Evolutionary conservation across 169 alveolate genomes (phyloP), one percentile per base, ranked within the genome.

Genomic region (Cryptosporidium muris): DNA sequence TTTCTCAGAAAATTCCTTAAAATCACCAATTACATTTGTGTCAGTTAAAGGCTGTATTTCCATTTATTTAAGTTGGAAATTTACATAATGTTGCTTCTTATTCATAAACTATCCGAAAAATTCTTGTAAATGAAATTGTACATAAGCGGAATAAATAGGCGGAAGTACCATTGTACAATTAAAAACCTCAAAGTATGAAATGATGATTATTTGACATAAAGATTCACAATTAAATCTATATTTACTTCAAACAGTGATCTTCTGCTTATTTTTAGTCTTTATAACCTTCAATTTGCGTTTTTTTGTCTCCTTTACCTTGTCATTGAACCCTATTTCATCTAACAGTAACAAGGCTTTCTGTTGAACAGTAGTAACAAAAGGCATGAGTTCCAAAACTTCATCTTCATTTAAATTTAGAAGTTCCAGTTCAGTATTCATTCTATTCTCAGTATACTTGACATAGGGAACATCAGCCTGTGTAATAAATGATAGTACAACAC

Each of bases 401-500:
- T 85, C 82, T 80, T 94, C 96, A 63, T 94, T 96, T n/a, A 92
- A 89, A 36, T 89, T 91, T 63, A 91, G 93, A 51, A 90, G 92
- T 47, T 89, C 91, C 38, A 94, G 65, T 56, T 80, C 91, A 48
- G 88, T 64, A 47, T 89, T 81, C 81, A 91, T 81, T 7, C 80
- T 80, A 60, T 82, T 53, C 82, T 93, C 97, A 16, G 94, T 92
- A n/a, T 74, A 40, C 65, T 94, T 90, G 40, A 94, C 89, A 64
- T 91, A 89, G 4, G 88, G 92, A 3, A 95, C 94, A 65, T 95
- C 98, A n/a, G 90, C 89, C 81, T 96, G 92, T 67, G 97, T 97
- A 1, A 95, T 93, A 38, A 95, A 89, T 25, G 97, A 92, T 0
- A 97, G 91, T 12, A 99, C 96, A 52, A 92, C 89, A 9, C 99